phyloP scores from a whole-genome alignment of 495 filamentous ascomycete genomes.

The Alectoria sarmentosa region DNA sequence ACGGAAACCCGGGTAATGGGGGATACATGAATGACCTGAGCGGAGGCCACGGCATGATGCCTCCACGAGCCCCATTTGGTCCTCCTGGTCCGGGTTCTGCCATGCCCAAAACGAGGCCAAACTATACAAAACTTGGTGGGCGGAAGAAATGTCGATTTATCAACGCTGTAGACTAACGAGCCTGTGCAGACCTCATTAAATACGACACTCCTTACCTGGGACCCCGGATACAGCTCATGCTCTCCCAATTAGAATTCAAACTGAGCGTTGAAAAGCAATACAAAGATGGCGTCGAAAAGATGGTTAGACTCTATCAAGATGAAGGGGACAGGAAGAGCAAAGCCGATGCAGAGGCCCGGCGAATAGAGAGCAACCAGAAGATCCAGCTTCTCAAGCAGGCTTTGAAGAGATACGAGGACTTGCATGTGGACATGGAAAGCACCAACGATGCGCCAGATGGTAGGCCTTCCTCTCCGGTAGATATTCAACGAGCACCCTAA shows the following conservation, averaged over 20 bases:
- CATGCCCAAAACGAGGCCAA: constrained; percentile 69
- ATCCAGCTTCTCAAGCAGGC: constrained; percentile 94
- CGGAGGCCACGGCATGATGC: constrained; percentile 63
- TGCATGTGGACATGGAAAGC: constrained; percentile 91
- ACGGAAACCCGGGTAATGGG: constrained; percentile 46
- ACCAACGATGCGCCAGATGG: constrained; percentile 74
- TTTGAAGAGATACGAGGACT: constrained; percentile 92
- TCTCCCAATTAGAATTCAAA: constrained; percentile 98
- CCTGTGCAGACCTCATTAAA: constrained; percentile 83
- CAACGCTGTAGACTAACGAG: constrained; percentile 14
- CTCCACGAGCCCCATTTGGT: constrained; percentile 71
- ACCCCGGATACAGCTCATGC: constrained; percentile 97
- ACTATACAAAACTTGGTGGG: constrained; percentile 94
- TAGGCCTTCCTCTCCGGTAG: constrained; percentile 36
- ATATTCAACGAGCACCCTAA: constrained; percentile 7
- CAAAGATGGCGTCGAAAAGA: constrained; percentile 98
- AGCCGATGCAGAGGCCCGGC: constrained; percentile 78
- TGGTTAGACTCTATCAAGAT: constrained; percentile 95
- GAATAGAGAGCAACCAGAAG: constrained; percentile 95
- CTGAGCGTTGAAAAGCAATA: constrained; percentile 99
- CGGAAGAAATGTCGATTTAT: constrained; percentile 11
- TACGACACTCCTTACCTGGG: constrained; percentile 94
- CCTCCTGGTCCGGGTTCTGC: constrained; percentile 61
- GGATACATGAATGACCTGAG: constrained; percentile 46
- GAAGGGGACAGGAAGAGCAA: constrained; percentile 97